Base-by-base conservation (phyloP, 1,284 basidiomycete genomes). In the Ganoderma leucocontextum region DNA sequence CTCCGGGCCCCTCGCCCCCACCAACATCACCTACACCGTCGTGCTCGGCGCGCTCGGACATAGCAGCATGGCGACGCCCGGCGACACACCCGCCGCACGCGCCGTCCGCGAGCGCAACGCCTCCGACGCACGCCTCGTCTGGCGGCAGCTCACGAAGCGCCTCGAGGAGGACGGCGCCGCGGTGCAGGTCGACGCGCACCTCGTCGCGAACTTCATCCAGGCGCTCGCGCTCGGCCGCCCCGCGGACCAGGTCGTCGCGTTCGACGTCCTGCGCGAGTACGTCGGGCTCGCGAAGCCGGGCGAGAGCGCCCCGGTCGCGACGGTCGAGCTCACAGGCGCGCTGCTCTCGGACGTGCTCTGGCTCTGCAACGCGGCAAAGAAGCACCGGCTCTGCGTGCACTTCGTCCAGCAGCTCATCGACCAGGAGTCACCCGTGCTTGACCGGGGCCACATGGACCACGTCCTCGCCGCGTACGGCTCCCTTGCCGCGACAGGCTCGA, bases 61-160 rank as follows among this genome's bases (percentile, higher is more conserved):
- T 68, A 78, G 76, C 65, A 74, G 68, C 65, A 59, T 60, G 68
- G 35, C 38, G 4, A 52, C 62, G 6, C 13, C 62, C 12, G 67
- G 68, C 33, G 59, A 68, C 22, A 19, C 60, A 10, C 63, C 66
- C 1, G 69, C 66, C 7, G 47, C 47, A 33, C 59, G 61, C 22
- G 57, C 63, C 5, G 35, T 68, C 5, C 63, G 70, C 8, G 72
- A 74, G 25, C 74, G 78, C 41, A 78, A 78, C 44, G 82, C 84
- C 22, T 81, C 84, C 25, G 89, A 92, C 70, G 91, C 89, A 10
- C 89, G 86, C 74, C 81, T 91, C 29, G 76, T 94, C 29, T 94
- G 92, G 93, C 82, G 80, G 12, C 85, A 88, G 73, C 82, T 91
- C 76, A 74, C 85, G 68, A 91, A 87, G 72, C 79, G 82, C 13